Evolutionary conservation across 1,284 basidiomycete genomes (phyloP), one percentile per base, ranked within the genome.

Genomic region (Ganoderma boninense): DNA sequence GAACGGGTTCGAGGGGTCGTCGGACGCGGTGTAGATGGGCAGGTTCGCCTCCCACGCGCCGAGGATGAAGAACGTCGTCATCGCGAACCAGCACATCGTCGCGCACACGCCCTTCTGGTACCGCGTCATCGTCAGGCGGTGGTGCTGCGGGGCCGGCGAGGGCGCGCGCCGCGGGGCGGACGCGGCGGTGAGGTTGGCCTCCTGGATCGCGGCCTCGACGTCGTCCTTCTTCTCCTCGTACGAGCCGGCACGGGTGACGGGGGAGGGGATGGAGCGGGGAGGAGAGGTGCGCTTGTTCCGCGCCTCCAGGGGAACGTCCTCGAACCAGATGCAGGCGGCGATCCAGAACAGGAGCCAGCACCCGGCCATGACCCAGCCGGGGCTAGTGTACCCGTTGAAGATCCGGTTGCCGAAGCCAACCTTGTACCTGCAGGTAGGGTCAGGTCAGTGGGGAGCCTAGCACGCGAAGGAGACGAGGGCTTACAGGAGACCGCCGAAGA

Each of bases 41-140:
- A 93, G 86, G 79, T 92, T 92, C 52, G 88, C 83, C 76, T 93
- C 91, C 91, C 90, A 92, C 23, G 87, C 87, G 20, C 90, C 90
- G 64, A 93, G 87, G 75, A 92, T 85, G 80, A 92, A 91, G 84
- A 93, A 93, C 78, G 87, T 91, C 11, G 88, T 86, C 90, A 92
- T 92, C 52, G 90, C 86, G 74, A 87, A 89, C 88, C 90, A 92
- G 77, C 89, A 91, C 89, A 92, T 92, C 75, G 87, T 90, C 43
- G 82, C 74, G n/a, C 87, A 83, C 49, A 90, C 87, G 29, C 88
- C 89, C 80, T 80, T 82, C 70, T 82, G 80, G 2, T 71, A 70
- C 4, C 65, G 65, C n/a, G 68, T 73, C 73, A 74, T 74, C 49
- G 49, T 66, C 63, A 59, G 60, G 6, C 32, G 6, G 4, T 57